Evolutionary conservation across 1,139 yeast species (phyloP).

Genomic region (Meyerozyma elateridarum): DNA sequence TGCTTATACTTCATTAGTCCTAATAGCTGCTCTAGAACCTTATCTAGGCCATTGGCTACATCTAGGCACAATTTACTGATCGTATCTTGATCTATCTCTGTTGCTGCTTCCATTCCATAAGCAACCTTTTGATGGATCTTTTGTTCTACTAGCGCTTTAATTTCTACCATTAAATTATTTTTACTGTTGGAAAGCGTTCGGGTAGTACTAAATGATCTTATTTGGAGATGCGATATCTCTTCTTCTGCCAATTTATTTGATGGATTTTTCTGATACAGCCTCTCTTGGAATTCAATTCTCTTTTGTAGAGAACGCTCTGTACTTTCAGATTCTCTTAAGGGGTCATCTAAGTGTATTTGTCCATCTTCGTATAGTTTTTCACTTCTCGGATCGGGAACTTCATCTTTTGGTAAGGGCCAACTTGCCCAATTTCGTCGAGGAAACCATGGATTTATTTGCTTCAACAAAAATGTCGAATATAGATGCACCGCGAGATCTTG

Average conservation of each 20-base stretch:
- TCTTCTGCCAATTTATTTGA: not conserved
- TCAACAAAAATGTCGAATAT: slow-evolving; percentile 12
- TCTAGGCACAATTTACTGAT: slow-evolving; percentile 1
- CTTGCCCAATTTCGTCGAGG: slow-evolving; percentile 12
- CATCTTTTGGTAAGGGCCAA: slow-evolving; percentile 10
- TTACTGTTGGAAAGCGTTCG: slow-evolving; percentile 5
- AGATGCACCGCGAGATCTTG: slow-evolving; percentile 14
- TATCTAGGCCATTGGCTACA: slow-evolving; percentile 6
- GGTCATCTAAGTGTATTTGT: no score
- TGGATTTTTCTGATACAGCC: slow-evolving; percentile 1
- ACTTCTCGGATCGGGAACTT: slow-evolving; percentile 6
- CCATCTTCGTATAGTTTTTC: no score
- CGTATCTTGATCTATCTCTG: slow-evolving; percentile 4
- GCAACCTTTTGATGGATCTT: slow-evolving; percentile 5
- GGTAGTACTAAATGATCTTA: slow-evolving; percentile 1
- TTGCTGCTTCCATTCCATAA: not conserved
- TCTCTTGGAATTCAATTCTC: no score
- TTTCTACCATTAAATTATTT: slow-evolving; percentile 11
- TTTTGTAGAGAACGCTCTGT: no score
- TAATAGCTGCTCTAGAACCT: slow-evolving; percentile 5
- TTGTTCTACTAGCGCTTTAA: slow-evolving; percentile 9
- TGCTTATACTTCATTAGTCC: not conserved
- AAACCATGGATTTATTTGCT: slow-evolving; percentile 12
- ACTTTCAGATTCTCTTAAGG: no score
- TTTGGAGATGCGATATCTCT: slow-evolving; percentile 3